Conservation (phyloP, 2,329 filamentous ascomycete genomes). For the Calonectria ilicicola region DNA sequence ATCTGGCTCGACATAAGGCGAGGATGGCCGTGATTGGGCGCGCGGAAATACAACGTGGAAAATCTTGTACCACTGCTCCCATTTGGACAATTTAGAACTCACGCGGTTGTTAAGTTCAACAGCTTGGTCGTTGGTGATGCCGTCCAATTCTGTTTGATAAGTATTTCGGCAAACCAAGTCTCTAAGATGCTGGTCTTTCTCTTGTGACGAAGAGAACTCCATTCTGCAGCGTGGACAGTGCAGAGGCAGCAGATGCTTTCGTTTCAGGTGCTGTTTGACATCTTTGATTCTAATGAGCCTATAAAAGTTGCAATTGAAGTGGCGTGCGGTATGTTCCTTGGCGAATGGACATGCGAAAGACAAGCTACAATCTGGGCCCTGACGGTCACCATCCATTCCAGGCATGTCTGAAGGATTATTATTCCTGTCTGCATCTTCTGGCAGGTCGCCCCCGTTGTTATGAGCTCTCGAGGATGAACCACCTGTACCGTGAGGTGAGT, state of each 20-base stretch:
- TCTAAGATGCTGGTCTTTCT: neutral
- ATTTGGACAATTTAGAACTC: neutral
- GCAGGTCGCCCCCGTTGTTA: neutral
- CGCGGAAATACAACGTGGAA: neutral
- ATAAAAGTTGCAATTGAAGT: neutral
- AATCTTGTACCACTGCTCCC: neutral
- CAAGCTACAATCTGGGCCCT: neutral
- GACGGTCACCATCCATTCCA: neutral
- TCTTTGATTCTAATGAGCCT: neutral
- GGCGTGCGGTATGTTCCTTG: neutral
- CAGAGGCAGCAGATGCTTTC: neutral
- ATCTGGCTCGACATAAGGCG: neutral
- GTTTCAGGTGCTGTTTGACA: neutral
- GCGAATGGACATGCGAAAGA: conserved; percentile 2
- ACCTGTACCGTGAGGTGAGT: neutral
- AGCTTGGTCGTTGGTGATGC: neutral
- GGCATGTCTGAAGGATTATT: neutral
- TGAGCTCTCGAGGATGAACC: neutral
- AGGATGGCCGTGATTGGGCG: neutral
- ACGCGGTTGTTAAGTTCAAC: neutral
- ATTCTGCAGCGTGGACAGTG: neutral
- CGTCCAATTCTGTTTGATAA: neutral
- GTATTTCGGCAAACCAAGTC: neutral
- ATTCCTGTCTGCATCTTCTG: neutral
- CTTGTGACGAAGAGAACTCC: neutral